Evolutionary conservation across 306 rosid genomes (phyloP).

Genomic region (Quercus agrifolia): DNA sequence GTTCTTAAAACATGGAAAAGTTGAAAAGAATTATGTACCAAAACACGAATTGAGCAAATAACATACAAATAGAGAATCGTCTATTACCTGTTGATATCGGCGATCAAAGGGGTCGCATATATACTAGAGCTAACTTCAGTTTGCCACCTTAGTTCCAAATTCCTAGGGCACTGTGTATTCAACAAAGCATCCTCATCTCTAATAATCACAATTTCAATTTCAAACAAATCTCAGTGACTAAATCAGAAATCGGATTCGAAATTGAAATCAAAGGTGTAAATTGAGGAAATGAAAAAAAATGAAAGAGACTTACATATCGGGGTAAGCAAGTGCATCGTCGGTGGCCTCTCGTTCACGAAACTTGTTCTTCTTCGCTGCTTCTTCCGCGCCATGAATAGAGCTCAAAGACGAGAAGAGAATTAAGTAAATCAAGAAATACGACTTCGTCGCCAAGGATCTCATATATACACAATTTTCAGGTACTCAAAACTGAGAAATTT

Average conservation of each 20-base stretch:
- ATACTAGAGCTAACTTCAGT: constrained; percentile 97
- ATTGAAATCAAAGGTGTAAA: not conserved
- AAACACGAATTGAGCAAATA: not conserved
- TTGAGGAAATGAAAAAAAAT: not conserved
- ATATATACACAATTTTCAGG: constrained; percentile 21
- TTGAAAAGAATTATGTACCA: not conserved
- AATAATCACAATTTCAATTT: not conserved
- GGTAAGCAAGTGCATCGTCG: constrained; percentile 77
- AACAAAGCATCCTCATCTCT: constrained; percentile 92
- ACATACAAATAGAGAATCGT: not conserved
- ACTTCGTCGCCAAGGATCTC: constrained; percentile 38
- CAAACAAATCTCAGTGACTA: not conserved
- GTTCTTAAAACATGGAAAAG: not conserved
- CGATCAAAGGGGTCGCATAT: constrained; percentile 89
- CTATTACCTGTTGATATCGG: constrained; percentile 85
- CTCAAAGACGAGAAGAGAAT: constrained; percentile 34
- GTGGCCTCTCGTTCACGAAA: constrained; percentile 91
- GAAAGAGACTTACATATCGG: constrained; percentile 55
- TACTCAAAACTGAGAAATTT: no score
- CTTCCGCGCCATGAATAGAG: constrained; percentile 44
- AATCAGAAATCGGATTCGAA: constrained; percentile 6
- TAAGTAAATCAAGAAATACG: constrained; percentile 38
- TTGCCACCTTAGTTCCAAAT: constrained; percentile 98
- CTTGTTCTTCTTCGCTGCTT: constrained; percentile 42
- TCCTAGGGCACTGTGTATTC: constrained; percentile 81